phyloP scores from a whole-genome alignment of 176 grass and related monocot genomes.

The Musa troglodytarum region DNA sequence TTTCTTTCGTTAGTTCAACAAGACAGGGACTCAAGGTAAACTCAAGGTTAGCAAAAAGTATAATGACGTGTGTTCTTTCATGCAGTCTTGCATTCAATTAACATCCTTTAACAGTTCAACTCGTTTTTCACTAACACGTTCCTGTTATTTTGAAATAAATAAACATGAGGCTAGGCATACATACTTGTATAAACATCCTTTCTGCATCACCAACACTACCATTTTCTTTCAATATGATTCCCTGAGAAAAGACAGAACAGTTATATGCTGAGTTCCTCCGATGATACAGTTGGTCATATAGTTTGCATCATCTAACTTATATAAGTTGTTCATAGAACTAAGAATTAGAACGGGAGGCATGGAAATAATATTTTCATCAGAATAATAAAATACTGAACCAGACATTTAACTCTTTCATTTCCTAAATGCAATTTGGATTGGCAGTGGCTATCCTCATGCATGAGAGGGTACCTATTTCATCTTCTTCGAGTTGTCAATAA shows the following conservation, averaged over 20 bases:
- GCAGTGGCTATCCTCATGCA: neutral
- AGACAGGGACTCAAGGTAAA: neutral
- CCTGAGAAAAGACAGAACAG: slow-evolving; percentile 35
- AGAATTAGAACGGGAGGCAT: neutral
- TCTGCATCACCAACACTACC: slow-evolving; percentile 77
- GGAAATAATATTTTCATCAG: neutral
- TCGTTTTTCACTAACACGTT: neutral
- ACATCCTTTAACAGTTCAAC: neutral
- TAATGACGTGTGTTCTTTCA: neutral
- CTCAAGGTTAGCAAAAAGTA: neutral
- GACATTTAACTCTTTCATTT: no score
- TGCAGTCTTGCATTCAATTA: neutral
- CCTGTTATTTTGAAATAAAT: neutral
- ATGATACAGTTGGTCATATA: neutral
- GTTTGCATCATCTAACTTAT: neutral
- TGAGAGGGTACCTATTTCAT: no score
- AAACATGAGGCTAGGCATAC: neutral
- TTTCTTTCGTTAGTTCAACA: no score
- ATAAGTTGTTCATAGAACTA: neutral
- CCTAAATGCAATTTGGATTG: no score
- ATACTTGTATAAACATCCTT: slow-evolving; percentile 97
- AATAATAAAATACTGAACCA: no score
- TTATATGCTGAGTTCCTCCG: neutral
- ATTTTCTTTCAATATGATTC: slow-evolving; percentile 88
- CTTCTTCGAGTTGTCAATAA: no score